phyloP scores from a whole-genome alignment of 129 eudicot genomes.

The Escallonia rubra region DNA sequence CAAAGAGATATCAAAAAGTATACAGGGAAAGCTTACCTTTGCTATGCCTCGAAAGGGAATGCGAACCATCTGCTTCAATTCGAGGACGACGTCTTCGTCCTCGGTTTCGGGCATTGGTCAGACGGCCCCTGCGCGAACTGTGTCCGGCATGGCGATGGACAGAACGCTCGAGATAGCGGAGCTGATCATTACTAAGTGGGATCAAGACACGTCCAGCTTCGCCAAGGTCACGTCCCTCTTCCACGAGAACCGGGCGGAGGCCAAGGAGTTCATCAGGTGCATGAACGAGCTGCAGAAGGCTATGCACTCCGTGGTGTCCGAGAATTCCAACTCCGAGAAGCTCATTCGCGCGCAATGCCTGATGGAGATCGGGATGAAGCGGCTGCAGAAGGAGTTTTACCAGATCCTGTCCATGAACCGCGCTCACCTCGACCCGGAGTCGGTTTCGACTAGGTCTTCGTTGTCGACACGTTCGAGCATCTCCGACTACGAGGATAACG shows the following conservation, averaged over 20 bases:
- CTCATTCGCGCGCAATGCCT: conserved; percentile 51
- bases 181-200: conserved; percentile 53
- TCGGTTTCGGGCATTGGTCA: conserved; percentile 34
- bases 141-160: conserved; percentile 45
- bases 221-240: conserved; percentile 61
- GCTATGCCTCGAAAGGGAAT: conserved; percentile 8
- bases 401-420: conserved; percentile 56
- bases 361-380: conserved; percentile 64
- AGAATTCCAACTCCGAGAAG: conserved; percentile 37
- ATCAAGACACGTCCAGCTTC: conserved; percentile 38
- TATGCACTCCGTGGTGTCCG: conserved; percentile 40
- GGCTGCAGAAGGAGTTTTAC: conserved; percentile 67
- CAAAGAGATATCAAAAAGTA: not conserved
- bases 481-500: conserved; percentile 35
- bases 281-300: conserved; percentile 56
- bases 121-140: conserved; percentile 33
- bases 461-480: conserved; percentile 30
- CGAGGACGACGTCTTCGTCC: not conserved
- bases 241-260: conserved; percentile 51
- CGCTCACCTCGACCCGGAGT: conserved; percentile 48
- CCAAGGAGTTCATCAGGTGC: conserved; percentile 36
- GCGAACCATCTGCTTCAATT: not conserved
- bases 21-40: not conserved
- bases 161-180: conserved; percentile 44
- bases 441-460: conserved; percentile 53